Conservation (phyloP, 257 asterid species). For the Petunia axillaris region DNA sequence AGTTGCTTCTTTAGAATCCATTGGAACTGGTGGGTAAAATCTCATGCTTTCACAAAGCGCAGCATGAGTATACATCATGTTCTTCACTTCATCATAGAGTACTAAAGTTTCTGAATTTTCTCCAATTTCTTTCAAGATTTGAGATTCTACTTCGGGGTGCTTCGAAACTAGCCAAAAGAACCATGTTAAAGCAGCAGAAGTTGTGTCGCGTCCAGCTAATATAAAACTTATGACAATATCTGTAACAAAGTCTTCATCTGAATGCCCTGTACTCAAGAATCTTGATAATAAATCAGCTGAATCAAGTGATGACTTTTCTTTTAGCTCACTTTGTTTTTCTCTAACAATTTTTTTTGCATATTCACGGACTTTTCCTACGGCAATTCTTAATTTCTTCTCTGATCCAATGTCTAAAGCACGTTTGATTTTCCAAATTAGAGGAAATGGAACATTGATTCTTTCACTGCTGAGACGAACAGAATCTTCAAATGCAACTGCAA, state of each 20-base stretch:
- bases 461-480: conserved; percentile 34
- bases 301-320: conserved; percentile 31
- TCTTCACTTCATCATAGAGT: conserved; percentile 50
- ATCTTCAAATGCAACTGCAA: conserved; percentile 45
- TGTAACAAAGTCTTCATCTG: conserved; percentile 41
- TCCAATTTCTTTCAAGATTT: conserved; percentile 43
- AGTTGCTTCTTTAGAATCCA: conserved; percentile 40
- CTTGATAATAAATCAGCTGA: conserved; percentile 48
- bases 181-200: conserved; percentile 53
- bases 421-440: conserved; percentile 43
- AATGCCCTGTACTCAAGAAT: conserved; percentile 46
- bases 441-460: conserved; percentile 28
- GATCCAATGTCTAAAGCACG: conserved; percentile 38
- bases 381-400: conserved; percentile 38
- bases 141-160: conserved; percentile 35
- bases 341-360: conserved; percentile 39
- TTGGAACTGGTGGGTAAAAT: conserved; percentile 58
- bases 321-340: conserved; percentile 29
- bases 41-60: conserved; percentile 57
- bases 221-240: conserved; percentile 53
- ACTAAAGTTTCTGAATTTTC: conserved; percentile 19
- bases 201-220: conserved; percentile 53
- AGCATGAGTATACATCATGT: conserved; percentile 55
- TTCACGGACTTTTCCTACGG: conserved; percentile 34
- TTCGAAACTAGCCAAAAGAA: conserved; percentile 49